These are phyloP conservation scores for Coemansia sp. DNA, from an alignment of 192 early-diverging fungal genomes.

Conservation along the genomic window DNA sequence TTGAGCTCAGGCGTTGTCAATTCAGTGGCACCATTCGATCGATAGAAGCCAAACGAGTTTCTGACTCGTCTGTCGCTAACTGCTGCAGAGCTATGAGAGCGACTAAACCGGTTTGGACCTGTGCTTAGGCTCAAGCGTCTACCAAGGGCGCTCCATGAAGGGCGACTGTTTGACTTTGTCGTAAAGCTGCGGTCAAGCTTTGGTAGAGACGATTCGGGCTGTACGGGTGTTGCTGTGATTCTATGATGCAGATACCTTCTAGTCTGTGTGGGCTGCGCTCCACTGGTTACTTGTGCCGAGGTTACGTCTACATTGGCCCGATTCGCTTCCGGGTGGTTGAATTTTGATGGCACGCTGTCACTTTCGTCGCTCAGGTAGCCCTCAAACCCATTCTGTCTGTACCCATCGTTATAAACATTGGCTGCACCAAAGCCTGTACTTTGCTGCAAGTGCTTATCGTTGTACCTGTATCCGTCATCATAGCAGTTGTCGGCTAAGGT, in stretches of 20 bases:
- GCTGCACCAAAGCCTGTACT: too few species aligned
- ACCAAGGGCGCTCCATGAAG: conserved; percentile 20
- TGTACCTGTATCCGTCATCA: too few species aligned
- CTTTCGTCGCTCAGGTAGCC: conserved; percentile 37
- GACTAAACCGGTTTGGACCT: neutral
- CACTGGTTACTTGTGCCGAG: too few species aligned
- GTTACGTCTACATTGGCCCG: too few species aligned
- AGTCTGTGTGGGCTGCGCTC: too few species aligned
- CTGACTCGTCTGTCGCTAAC: too few species aligned
- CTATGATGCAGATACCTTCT: conserved; percentile 23
- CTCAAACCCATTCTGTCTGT: conserved; percentile 6
- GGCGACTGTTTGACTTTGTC: conserved; percentile 5
- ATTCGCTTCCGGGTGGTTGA: neutral
- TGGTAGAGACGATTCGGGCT: conserved; percentile 5
- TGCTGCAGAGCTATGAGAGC: neutral
- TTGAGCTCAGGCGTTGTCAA: too few species aligned
- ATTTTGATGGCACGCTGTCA: conserved; percentile 1
- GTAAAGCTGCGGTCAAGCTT: neutral
- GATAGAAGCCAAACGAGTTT: too few species aligned
- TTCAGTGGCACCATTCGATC: too few species aligned
- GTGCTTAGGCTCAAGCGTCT: conserved; percentile 22
- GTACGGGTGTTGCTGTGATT: conserved; percentile 7
- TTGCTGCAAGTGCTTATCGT: too few species aligned
- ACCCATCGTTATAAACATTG: neutral
- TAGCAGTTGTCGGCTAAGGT: too few species aligned